phyloP scores from a whole-genome alignment of 2,329 filamentous ascomycete species.

The Penicillium hesseltinei region DNA sequence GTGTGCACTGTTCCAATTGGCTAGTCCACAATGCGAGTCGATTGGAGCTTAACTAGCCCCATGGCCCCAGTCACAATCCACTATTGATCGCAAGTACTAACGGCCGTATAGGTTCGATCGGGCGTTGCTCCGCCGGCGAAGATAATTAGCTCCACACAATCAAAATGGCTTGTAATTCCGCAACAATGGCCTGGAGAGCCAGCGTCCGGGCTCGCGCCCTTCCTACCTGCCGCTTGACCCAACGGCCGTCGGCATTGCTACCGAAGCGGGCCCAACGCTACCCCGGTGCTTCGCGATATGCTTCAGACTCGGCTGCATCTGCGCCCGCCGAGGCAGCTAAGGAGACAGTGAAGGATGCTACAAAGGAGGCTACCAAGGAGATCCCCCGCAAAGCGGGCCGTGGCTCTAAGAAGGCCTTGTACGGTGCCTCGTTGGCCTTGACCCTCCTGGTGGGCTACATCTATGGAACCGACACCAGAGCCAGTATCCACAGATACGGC shows the following conservation, averaged over 20 bases:
- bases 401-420: conserved; percentile 29
- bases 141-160: conserved; percentile 15
- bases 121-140: conserved; percentile 17
- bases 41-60: neutral
- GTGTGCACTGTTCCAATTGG: neutral
- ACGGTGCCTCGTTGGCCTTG: conserved; percentile 54
- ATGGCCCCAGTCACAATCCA: neutral
- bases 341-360: conserved; percentile 12
- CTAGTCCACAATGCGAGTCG: neutral
- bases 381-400: conserved; percentile 32
- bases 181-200: conserved; percentile 28
- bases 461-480: conserved; percentile 72
- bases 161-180: conserved; percentile 25
- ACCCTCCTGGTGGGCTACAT: conserved; percentile 55
- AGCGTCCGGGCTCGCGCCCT: conserved; percentile 27
- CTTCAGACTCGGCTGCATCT: conserved; percentile 20
- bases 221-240: conserved; percentile 24
- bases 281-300: conserved; percentile 21
- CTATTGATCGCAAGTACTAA: conserved; percentile 11
- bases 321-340: conserved; percentile 15
- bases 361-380: conserved; percentile 19
- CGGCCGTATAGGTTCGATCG: conserved; percentile 18
- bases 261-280: conserved; percentile 13
- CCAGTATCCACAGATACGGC: conserved; percentile 66
- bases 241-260: conserved; percentile 24